Percentiles rank a stretch among this genome's conserved stretches.
Evolutionary conservation across 2,329 filamentous ascomycete species (phyloP).

Genomic region (Verticillium klebahnii): DNA sequence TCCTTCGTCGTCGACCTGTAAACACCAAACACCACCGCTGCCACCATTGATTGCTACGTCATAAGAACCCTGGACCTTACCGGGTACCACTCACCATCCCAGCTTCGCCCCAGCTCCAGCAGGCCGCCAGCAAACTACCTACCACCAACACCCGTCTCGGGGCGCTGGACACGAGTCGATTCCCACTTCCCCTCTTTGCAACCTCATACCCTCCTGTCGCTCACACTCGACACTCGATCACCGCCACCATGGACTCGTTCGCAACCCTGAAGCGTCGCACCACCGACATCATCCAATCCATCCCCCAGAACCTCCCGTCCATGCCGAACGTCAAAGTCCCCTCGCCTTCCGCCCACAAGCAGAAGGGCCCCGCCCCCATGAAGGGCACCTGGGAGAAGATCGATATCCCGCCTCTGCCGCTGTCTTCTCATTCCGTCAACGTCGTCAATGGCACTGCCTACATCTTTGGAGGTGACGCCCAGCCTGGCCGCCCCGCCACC

Average conservation of each 20-base stretch:
- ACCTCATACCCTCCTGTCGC: background rate
- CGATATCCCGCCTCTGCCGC: conserved; percentile 50
- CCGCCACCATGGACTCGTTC: conserved; percentile 45
- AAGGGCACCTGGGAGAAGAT: conserved; percentile 60
- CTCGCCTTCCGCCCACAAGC: conserved; percentile 12
- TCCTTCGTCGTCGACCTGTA: background rate
- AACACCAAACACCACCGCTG: background rate
- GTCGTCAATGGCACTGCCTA: conserved; percentile 52
- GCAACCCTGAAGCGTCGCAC: conserved; percentile 49
- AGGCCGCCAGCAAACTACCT: background rate
- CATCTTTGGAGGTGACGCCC: conserved; percentile 74
- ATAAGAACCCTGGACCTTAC: background rate
- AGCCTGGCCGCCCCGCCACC: conserved; percentile 63
- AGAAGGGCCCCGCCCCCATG: conserved; percentile 25
- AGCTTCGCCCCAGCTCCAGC: background rate
- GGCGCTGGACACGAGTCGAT: background rate
- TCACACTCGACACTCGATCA: background rate
- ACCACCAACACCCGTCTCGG: background rate
- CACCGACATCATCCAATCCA: conserved; percentile 45
- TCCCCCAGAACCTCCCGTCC: conserved; percentile 39
- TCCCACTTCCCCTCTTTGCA: background rate
- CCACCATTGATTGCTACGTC: background rate
- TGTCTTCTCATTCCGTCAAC: conserved; percentile 71
- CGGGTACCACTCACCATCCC: background rate
- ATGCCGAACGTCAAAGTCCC: conserved; percentile 6